phyloP scores from a whole-genome alignment of 805 yeast genomes.

The Wickerhamomyces silvicola region DNA sequence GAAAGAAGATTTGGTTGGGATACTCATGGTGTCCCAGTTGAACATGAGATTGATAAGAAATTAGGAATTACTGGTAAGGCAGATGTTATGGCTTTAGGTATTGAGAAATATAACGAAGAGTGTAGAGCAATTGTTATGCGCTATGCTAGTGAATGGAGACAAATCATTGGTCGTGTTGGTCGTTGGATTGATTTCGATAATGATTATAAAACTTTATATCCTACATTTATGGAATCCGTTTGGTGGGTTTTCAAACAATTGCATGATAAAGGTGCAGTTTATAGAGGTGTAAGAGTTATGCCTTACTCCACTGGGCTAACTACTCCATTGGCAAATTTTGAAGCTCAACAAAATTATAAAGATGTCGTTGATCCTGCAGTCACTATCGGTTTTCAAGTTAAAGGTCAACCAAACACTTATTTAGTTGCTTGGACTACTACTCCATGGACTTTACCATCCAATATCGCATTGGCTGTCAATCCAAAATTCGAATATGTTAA shows the following conservation, averaged over 20 bases:
- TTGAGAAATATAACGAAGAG: conserved; percentile 88
- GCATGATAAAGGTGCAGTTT: conserved; percentile 79
- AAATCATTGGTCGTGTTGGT: conserved; percentile 88
- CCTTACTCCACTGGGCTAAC: conserved; percentile 98
- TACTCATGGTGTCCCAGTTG: conserved; percentile 98
- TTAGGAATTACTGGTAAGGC: conserved; percentile 88
- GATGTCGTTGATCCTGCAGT: conserved; percentile 97
- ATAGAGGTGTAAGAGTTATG: conserved; percentile 96
- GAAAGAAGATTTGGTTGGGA: conserved; percentile 99
- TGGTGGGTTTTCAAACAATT: conserved; percentile 98
- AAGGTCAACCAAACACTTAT: conserved; percentile 73
- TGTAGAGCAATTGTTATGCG: conserved; percentile 97
- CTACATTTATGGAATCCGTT: conserved; percentile 93
- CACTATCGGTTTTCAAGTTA: conserved; percentile 79
- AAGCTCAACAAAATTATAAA: conserved; percentile 97
- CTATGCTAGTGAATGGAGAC: conserved; percentile 92
- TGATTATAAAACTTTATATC: conserved; percentile 95
- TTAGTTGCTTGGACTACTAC: conserved; percentile 99
- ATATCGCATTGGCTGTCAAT: conserved; percentile 86
- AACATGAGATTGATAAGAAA: conserved; percentile 97
- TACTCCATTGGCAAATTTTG: conserved; percentile 94
- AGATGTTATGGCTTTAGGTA: conserved; percentile 91
- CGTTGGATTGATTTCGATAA: conserved; percentile 99
- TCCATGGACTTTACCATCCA: conserved; percentile 98
- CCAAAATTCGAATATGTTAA: conserved; percentile 89